A percentile compares a stretch with the other conserved stretches of the same genome.
These are phyloP conservation scores for Rhodotorula sp. DNA, from an alignment of 1,284 basidiomycete species.

Conservation along the genomic window DNA sequence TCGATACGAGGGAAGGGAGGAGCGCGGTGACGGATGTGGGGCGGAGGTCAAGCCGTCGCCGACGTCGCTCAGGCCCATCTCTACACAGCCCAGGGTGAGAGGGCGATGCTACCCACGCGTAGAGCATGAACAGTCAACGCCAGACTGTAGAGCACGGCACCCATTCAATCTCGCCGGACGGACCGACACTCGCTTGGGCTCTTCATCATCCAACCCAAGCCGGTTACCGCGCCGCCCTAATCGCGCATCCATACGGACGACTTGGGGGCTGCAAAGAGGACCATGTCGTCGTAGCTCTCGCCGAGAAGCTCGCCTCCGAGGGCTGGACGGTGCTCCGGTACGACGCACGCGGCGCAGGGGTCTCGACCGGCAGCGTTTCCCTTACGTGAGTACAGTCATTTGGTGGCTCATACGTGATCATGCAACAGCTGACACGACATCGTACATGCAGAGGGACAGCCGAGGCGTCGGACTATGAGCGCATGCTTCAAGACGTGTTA, in stretches of 20 bases:
- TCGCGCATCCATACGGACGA: constrained; percentile 42
- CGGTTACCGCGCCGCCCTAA: constrained; percentile 23
- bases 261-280: constrained; percentile 37
- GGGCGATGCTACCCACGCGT: not conserved
- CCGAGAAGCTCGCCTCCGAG: constrained; percentile 7
- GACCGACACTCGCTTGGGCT: constrained; percentile 3
- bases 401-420: too few relatives aligned
- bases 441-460: constrained; percentile 56
- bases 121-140: not conserved
- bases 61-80: not conserved
- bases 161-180: not conserved
- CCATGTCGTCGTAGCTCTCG: constrained; percentile 29
- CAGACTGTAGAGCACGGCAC: not conserved
- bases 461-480: constrained; percentile 66
- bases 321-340: constrained; percentile 65
- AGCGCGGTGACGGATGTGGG: not conserved
- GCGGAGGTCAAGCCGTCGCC: not conserved
- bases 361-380: constrained; percentile 67
- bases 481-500: constrained; percentile 62
- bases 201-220: not conserved
- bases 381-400: constrained; percentile 41
- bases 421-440: too few relatives aligned
- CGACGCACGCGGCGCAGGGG: constrained; percentile 72
- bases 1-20: not conserved
- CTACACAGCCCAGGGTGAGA: too few relatives aligned